Evolutionary conservation across 2,329 filamentous ascomycete genomes (phyloP), one percentile per base, ranked within the genome.

Genomic region (Aspergillus fischeri): DNA sequence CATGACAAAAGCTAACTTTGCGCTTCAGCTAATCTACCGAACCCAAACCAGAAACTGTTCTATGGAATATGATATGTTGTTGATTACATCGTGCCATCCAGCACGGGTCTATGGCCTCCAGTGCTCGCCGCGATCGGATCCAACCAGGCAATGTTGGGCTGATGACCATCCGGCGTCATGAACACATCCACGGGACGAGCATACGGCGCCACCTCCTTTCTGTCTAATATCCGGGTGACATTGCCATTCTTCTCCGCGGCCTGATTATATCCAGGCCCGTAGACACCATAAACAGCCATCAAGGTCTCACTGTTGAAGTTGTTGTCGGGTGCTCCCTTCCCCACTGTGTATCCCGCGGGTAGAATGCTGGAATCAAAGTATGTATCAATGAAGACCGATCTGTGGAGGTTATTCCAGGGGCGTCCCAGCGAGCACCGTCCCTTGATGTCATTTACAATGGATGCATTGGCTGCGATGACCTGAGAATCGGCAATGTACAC

Each of bases 371-470:
- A 75, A 63, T 87, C 84, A 4, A 86, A 73, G 60, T 81, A 83
- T 1, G 75, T 78, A 11, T 80, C 70, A 54, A 81, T 80, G 60
- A 86, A 86, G 58, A 87, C 76, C 32, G 80, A 82, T 21, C 81
- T 78, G 60, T 86, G 83, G 49, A 76, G 71, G 11, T 78, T 74
- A 64, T 88, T 87, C 81, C 85, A 87, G 0, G 85, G 85, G 17
- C 85, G 72, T 1, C 85, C 85, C 0, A 87, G 77, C 0, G 83
- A 75, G 65, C 85, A 87, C 60, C 76, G 72, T 0, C 79, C 80
- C 21, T 62, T 62, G 54, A 79, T 76, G 0, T 67, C 62, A 1
- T 78, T 64, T 0, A 63, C 70, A 41, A 73, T 63, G 14, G 75
- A 77, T 3, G 66, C 38, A 65, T 89, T 89, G 28, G 82, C 81